Base-by-base conservation (phyloP, 139 green algal species). In the Tetradesmus obliquus region DNA sequence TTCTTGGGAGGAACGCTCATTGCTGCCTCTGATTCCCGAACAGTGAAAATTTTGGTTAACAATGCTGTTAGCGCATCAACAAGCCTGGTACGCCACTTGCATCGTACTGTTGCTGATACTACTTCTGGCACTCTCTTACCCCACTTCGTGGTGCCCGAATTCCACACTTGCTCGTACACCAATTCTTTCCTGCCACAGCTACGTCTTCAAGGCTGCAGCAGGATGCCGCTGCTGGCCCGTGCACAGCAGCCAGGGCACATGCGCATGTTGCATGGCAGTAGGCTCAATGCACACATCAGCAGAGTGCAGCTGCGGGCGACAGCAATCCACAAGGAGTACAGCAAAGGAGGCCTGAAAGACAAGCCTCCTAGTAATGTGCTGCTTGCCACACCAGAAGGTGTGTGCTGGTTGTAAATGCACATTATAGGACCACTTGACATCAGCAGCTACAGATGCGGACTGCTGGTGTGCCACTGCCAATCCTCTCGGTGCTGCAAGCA, bases 251-350 rank as follows among this genome's bases (percentile, higher is more conserved):
- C 66, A 2, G 17, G 17, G 17, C 5, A 24, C 17, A 76, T 17
- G 66, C 17, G 2, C n/a, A 19, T 76, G 1, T 12, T 86, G 81
- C 83, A 88, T 2, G 22, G 58, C 58, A 88, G 84, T 58, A 88
- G 51, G 54, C 84, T 80, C 24, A 12, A 24, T n/a, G 5, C 85
- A 81, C 32, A 66, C 85, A 2, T 20, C 45, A 82, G 45, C 32
- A 82, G 85, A 60, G 66, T 9, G 20, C 13, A 13, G 12, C 13
- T 84, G 53, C 53, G 22, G 5, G 10, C 22, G 13, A 8, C n/a
- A 15, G 79, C 55, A 13, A 69, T 90, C 15, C 86, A 90, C 53
- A 90, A 84, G 20, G 69, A 90, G 71, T 90, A 90, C 22, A 58
- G 55, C 10, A 69, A 53, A 53, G 20, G 15, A 3, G 71, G 86